Evolutionary conservation across 2,329 filamentous ascomycete genomes (phyloP).

Genomic region (Pezizomycotina sp.): DNA sequence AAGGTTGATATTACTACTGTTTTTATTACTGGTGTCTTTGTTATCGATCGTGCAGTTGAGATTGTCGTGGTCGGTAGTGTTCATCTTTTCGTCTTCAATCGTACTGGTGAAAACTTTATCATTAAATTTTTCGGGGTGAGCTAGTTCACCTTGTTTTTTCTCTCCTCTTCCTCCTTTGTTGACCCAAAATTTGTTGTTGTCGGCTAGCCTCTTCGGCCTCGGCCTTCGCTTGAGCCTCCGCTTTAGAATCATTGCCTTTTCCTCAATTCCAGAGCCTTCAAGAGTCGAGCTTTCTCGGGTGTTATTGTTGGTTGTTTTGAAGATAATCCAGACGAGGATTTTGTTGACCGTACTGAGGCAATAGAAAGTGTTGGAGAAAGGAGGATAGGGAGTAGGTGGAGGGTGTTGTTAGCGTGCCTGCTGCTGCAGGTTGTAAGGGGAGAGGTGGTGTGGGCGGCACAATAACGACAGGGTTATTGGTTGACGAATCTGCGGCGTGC

Average conservation of each 20-base stretch:
- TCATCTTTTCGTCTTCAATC: too few relatives aligned
- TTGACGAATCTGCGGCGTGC: conserved; percentile 1
- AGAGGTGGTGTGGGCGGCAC: conserved; percentile 21
- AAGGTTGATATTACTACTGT: too few relatives aligned
- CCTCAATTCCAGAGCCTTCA: conserved; percentile 83
- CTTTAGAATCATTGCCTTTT: conserved; percentile 52
- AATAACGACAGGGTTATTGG: conserved; percentile 17
- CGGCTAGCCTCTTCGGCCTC: too few relatives aligned
- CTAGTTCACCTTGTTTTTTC: too few relatives aligned
- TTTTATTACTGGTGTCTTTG: too few relatives aligned
- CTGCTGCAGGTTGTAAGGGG: conserved; percentile 20
- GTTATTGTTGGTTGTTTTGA: conserved; percentile 49
- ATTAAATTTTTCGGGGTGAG: too few relatives aligned
- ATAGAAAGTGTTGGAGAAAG: conserved; percentile 29
- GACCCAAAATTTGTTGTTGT: too few relatives aligned
- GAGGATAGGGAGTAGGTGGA: conserved; percentile 28
- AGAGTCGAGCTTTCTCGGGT: conserved; percentile 75
- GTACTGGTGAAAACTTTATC: too few relatives aligned
- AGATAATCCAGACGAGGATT: conserved; percentile 27
- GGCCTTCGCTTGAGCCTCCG: too few relatives aligned
- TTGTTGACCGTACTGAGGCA: conserved; percentile 33
- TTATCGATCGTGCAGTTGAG: too few relatives aligned
- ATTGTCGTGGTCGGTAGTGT: too few relatives aligned
- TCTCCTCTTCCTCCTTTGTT: too few relatives aligned
- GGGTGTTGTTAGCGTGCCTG: conserved; percentile 18